A percentile compares a stretch with the other conserved stretches of the same genome.
phyloP scores from a whole-genome alignment of 345 rosid genomes.

The Eucalyptus regnans region DNA sequence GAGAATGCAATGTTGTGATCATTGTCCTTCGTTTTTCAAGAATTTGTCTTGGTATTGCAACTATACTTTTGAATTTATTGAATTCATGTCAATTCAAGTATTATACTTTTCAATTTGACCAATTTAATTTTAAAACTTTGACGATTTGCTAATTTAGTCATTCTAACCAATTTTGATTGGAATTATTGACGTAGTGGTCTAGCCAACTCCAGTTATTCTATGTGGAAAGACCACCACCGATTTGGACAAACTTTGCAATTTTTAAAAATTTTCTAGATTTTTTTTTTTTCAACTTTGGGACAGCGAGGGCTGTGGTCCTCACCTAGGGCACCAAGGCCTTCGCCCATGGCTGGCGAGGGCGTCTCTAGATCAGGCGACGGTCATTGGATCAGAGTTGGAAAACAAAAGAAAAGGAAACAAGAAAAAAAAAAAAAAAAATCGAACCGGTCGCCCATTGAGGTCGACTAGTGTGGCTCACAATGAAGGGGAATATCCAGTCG shows the following conservation, averaged over 20 bases:
- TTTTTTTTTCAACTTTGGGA: background rate
- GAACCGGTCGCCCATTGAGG: background rate
- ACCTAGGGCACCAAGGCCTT: background rate
- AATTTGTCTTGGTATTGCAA: background rate
- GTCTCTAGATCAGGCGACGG: background rate
- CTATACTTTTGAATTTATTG: background rate
- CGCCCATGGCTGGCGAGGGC: background rate
- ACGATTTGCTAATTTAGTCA: fast-evolving
- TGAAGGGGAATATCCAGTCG: background rate
- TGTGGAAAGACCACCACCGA: fast-evolving
- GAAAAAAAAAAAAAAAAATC: background rate
- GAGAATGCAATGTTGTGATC: background rate
- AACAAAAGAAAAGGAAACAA: background rate
- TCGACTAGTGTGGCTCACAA: background rate
- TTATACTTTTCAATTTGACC: fast-evolving
- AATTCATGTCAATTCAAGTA: fast-evolving
- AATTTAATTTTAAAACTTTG: fast-evolving
- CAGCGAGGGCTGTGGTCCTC: fast-evolving
- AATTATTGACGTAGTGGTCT: fast-evolving
- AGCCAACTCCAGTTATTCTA: fast-evolving
- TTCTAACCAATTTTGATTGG: fast-evolving
- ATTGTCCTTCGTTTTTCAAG: background rate
- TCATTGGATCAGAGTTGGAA: background rate
- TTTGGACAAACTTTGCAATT: background rate
- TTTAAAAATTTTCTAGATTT: background rate